Evolutionary conservation across 163 green algal species (phyloP).

Genomic region (Chloroidium sp.): DNA sequence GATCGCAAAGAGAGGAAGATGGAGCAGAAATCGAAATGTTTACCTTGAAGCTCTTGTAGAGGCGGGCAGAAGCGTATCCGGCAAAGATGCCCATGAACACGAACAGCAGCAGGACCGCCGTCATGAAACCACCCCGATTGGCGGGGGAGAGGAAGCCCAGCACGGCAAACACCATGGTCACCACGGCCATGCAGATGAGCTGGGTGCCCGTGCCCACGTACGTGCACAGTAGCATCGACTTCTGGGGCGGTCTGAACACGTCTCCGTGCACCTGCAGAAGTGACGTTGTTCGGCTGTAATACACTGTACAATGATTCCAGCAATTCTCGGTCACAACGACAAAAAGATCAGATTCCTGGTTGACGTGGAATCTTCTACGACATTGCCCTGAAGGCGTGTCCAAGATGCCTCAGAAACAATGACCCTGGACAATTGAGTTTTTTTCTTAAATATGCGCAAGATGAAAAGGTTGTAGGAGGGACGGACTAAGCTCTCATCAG

Average conservation of each 20-base stretch:
- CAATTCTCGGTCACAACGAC: neutral
- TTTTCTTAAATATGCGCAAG: too few species aligned
- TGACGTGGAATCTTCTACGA: too few species aligned
- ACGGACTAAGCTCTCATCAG: too few species aligned
- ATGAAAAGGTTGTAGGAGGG: too few species aligned
- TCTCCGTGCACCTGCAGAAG: slow-evolving; percentile 81
- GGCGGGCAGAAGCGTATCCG: slow-evolving; percentile 82
- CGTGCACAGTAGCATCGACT: slow-evolving; percentile 67
- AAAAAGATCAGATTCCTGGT: neutral
- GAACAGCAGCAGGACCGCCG: slow-evolving; percentile 89
- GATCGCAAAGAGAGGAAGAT: too few species aligned
- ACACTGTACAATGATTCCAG: neutral
- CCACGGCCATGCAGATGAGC: slow-evolving; percentile 81
- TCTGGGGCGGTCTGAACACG: slow-evolving; percentile 78
- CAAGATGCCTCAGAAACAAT: too few species aligned
- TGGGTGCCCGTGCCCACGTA: slow-evolving; percentile 89
- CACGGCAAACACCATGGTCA: slow-evolving; percentile 92
- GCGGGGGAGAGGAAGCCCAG: slow-evolving; percentile 95
- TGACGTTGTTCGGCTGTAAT: too few species aligned
- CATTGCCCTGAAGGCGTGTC: neutral
- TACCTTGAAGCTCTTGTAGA: slow-evolving; percentile 86
- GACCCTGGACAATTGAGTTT: too few species aligned
- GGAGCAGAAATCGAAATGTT: too few species aligned
- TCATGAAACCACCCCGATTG: slow-evolving; percentile 94
- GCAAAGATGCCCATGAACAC: slow-evolving; percentile 94